Base-by-base conservation (phyloP, 352 stramenopile genomes). In the Pythium sukuiense region DNA sequence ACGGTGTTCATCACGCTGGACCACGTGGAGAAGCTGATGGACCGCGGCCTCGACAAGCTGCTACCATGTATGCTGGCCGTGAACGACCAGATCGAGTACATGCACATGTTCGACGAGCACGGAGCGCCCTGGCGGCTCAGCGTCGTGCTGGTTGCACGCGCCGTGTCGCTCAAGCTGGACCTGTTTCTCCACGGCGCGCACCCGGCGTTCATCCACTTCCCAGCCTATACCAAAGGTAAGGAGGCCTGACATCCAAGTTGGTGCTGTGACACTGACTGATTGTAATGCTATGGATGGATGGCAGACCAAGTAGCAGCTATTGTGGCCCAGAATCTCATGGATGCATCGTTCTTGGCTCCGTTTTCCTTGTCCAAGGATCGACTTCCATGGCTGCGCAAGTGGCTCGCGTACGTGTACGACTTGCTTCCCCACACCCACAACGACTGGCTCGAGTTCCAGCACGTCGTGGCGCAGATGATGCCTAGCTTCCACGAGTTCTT, bases 111-210 rank as follows among this genome's bases (percentile, higher is more conserved):
- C 37, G 66, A 72, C n/a, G 61, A 78, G 1, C 50, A 76, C 13
- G 69, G 60, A 7, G 45, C 66, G 30, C 73, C 76, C n/a, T 92
- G 81, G 81, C 68, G 79, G 45, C 56, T 77, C 32, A 87, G 74
- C 57, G 74, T 94, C n/a, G 9, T 94, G 24, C 63, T 94, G 16
- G 65, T 89, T 18, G 88, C 83, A 20, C 71, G 84, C 41, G 84
- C 80, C 30, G 85, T 93, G 56, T 92, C 84, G 27, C 59, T 87
- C 27, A 72, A 81, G 35, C 79, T 95, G 39, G 82, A 92, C n/a
- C 27, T 72, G 6, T 72, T 72, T 30, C 59, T 72, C 27, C 35
- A 72, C n/a, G 52, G 55, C 29, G 56, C 54, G 7, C 60, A 68
- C 39, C 66, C 66, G 39, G 55, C 66, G 14, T 72, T 62, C 13